Evolutionary conservation across 169 alveolate genomes (phyloP), one percentile per base, ranked within the genome.

Genomic region (Hepatocystis sp.): DNA sequence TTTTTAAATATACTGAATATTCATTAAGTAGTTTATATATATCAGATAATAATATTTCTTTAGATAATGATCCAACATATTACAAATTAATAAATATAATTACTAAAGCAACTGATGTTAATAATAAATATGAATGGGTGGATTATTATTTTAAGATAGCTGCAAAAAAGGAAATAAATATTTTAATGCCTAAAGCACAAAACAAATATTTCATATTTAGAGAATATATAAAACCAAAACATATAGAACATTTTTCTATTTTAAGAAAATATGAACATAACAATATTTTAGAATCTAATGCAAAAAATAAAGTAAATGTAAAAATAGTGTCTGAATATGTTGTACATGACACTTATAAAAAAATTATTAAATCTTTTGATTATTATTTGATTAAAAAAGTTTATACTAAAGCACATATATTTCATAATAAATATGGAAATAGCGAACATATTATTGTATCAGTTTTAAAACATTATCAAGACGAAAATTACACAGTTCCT

Each of bases 401-500:
- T 23, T 78, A 23, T 61, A 36, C 66, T n/a, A 5, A 78, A 63
- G 89, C 89, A 2, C 91, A 84, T 40, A 84, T 88, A 3, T 92
- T 92, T 55, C 90, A 68, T 55, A 85, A 58, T 60, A 86, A 90
- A 76, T 86, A 86, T 78, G 95, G 95, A 32, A 88, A 85, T 68
- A 67, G 88, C 52, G 53, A 61, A 39, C 93, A 92, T 27, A 67
- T 84, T n/a, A 84, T 86, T 47, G 39, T 92, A 8, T 67, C 91
- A n/a, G 91, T 92, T 17, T 32, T 86, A 67, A 60, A 92, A 17
- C 94, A 92, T 84, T 90, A 68, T 56, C 58, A 61, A 27, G 89
- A 78, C 61, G 67, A 27, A 40, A 61, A 47, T 47, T 78, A 60
- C 36, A 15, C n/a, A 19, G 19, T 32, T 32, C 89, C 89, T 15